Base-by-base conservation (phyloP, 1,139 yeast species). In the Sugiyamaella neomexicana region DNA sequence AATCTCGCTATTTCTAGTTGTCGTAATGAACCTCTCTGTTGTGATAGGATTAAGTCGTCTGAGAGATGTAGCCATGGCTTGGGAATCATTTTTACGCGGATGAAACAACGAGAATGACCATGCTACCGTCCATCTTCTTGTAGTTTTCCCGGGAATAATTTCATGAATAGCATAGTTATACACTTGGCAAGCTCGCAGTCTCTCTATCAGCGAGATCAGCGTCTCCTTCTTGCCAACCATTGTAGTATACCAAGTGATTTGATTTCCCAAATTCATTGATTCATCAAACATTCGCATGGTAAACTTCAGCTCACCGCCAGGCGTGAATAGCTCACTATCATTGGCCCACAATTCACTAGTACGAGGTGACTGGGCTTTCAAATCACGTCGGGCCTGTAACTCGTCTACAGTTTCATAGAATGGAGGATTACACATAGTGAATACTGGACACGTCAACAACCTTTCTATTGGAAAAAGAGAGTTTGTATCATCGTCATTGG, bases 391-490 rank as follows among this genome's bases (percentile, higher is more conserved):
- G n/a, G 57, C 44, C 12, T 55, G 55, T 56, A 76, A 55, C 40
- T 76, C 80, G 0, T 62, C 64, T 0, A 32, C 17, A 1, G 73
- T 67, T 2, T 60, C 56, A 58, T 75, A 77, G 54, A 77, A 77
- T 1, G 81, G 81, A 10, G 81, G 81, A 55, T 77, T 77, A 57
- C 80, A 76, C 7, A 71, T 65, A 50, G 75, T 72, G n/a, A 60
- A 61, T 34, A 58, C 15, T 1, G 38, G 38, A 17, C 17, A 12
- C 12, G 4, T 17, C 12, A 8, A 4, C n/a, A 32, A 36, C 16
- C 10, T 16, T 10, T 44, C 34, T 8, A 36, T 8, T 9, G 49
- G 49, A n/a, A 36, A 13, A 5, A 36, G 41, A 5, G 9, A 13
- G 12, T 41, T 40, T n/a, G 25, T 13, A 20, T 41, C 47, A 20